A percentile compares a stretch with the other conserved stretches of the same genome.
phyloP scores from a whole-genome alignment of 2,329 filamentous ascomycete species.

The Sclerotinia minor region DNA sequence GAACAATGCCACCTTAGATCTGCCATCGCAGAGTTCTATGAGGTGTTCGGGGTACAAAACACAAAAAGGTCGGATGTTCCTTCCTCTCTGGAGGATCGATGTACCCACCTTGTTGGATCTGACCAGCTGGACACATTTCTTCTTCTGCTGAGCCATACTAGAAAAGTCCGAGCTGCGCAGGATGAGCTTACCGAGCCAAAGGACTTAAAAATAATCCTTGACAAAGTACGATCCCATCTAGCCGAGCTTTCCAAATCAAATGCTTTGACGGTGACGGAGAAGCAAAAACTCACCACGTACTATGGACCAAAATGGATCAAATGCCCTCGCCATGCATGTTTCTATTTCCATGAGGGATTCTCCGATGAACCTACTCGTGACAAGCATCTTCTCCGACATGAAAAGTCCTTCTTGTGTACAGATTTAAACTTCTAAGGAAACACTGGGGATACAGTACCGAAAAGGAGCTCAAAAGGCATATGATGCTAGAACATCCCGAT shows the following conservation, averaged over 20 bases:
- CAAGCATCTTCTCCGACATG: constrained; percentile 43
- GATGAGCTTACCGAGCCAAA: background rate
- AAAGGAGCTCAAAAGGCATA: constrained; percentile 41
- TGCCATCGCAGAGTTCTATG: constrained; percentile 18
- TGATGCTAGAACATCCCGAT: constrained; percentile 26
- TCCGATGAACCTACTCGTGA: constrained; percentile 39
- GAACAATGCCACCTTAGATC: constrained; percentile 31
- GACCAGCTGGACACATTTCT: constrained; percentile 2
- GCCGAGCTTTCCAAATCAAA: constrained; percentile 20
- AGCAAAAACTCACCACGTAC: constrained; percentile 21
- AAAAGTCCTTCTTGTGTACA: constrained; percentile 43
- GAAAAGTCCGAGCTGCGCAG: background rate
- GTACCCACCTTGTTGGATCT: background rate
- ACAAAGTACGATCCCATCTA: background rate
- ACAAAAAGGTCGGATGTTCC: background rate
- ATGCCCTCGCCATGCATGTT: constrained; percentile 45
- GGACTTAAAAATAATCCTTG: background rate
- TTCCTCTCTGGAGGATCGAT: background rate
- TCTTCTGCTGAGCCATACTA: constrained; percentile 9
- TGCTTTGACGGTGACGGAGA: background rate
- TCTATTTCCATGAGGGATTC: constrained; percentile 47
- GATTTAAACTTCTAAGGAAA: constrained; percentile 37
- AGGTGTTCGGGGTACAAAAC: background rate
- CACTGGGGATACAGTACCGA: constrained; percentile 42
- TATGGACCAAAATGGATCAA: constrained; percentile 45